Percentiles rank a stretch among this genome's conserved stretches.
phyloP scores from a whole-genome alignment of 2,329 filamentous ascomycete species.

The Calonectria hawksworthii region DNA sequence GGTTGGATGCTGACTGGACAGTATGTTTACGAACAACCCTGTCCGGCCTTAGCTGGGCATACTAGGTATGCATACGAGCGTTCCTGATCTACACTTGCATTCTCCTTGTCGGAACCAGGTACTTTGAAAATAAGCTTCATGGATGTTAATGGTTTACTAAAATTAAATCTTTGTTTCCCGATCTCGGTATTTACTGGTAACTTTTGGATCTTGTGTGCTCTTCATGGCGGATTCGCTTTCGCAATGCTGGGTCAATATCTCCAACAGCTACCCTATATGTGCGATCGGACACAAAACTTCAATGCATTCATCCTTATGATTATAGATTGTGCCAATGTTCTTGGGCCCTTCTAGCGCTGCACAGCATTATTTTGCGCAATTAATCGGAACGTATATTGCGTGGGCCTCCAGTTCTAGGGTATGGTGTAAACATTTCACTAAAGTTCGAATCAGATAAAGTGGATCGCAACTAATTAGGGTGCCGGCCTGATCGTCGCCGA shows the following conservation, averaged over 20 bases:
- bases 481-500: background rate
- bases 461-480: background rate
- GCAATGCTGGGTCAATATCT: too few relatives aligned
- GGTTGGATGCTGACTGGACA: background rate
- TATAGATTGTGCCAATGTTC: background rate
- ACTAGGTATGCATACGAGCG: background rate
- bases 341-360: background rate
- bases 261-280: background rate
- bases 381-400: background rate
- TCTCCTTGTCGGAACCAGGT: background rate
- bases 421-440: background rate
- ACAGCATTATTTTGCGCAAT: background rate
- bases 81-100: background rate
- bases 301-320: background rate
- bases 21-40: background rate
- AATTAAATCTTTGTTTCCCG: background rate
- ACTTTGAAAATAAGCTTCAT: background rate
- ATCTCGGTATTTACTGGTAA: background rate
- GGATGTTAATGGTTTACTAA: background rate
- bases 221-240: too few relatives aligned
- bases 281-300: background rate
- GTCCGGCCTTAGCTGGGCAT: background rate
- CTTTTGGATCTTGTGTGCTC: background rate
- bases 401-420: background rate
- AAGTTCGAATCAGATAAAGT: background rate